These are phyloP conservation scores for Incumbomyces lentus DNA, from an alignment of 2,329 filamentous ascomycete genomes.

Conservation along the genomic window DNA sequence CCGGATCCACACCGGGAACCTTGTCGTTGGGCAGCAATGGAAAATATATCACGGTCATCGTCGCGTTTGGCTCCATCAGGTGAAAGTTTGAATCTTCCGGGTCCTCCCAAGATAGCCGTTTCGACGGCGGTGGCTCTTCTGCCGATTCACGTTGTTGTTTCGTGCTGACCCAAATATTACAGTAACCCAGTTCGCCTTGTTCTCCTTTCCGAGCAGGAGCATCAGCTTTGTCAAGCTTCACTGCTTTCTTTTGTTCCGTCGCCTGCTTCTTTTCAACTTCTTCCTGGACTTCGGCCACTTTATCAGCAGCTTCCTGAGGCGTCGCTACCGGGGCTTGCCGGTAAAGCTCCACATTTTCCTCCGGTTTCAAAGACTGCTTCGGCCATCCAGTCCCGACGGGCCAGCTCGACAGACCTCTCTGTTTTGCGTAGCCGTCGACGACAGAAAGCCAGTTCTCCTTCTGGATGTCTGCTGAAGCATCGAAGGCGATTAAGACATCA, in stretches of 20 bases:
- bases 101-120: constrained; percentile 34
- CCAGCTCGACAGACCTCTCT: constrained; percentile 88
- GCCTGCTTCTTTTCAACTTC: constrained; percentile 15
- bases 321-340: constrained; percentile 55
- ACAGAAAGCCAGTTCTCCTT: constrained; percentile 95
- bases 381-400: constrained; percentile 94
- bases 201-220: constrained; percentile 2
- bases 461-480: constrained; percentile 85
- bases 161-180: constrained; percentile 88
- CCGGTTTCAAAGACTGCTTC: constrained; percentile 45
- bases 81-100: constrained; percentile 54
- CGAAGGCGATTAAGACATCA: constrained; percentile 84
- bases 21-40: constrained; percentile 72
- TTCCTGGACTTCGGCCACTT: constrained; percentile 49
- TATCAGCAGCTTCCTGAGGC: constrained; percentile 50
- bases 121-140: constrained; percentile 44
- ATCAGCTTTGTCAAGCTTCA: constrained; percentile 37
- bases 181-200: constrained; percentile 62
- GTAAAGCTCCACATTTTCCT: constrained; percentile 55
- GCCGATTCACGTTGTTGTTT: constrained; percentile 59
- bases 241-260: constrained; percentile 31
- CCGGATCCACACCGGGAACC: constrained; percentile 72
- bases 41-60: constrained; percentile 82
- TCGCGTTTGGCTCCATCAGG: constrained; percentile 65
- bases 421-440: constrained; percentile 81